A percentile compares a stretch with the other conserved stretches of the same genome.
These are phyloP conservation scores for Naganishia sp. DNA, from an alignment of 1,284 basidiomycete genomes.

Conservation along the genomic window DNA sequence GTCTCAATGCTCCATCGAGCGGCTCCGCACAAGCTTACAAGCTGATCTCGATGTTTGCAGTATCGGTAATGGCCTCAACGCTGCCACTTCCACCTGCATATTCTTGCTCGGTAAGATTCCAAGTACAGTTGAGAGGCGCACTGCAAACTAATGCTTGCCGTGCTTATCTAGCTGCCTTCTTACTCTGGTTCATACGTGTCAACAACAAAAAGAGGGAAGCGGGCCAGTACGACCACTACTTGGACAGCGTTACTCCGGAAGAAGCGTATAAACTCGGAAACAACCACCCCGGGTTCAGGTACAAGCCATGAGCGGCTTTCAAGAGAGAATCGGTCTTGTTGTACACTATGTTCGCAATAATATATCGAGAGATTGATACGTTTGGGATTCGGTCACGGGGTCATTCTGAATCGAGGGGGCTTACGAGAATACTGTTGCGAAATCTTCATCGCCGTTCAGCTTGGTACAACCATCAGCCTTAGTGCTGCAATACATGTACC, in stretches of 20 bases:
- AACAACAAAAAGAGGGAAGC: slow-evolving; percentile 30
- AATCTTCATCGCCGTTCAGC: no score
- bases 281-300: slow-evolving; percentile 32
- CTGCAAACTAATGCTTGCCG: no score
- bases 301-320: slow-evolving; percentile 14
- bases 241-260: slow-evolving; percentile 17
- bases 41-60: not conserved
- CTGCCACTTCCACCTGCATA: slow-evolving; percentile 1
- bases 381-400: no score
- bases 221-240: slow-evolving; percentile 28
- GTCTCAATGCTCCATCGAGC: not conserved
- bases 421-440: no score
- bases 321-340: not conserved
- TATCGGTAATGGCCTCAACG: slow-evolving; percentile 29
- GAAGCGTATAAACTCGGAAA: slow-evolving; percentile 29
- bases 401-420: no score
- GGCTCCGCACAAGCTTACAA: not conserved
- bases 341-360: no score
- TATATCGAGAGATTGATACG: no score
- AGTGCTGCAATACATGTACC: no score
- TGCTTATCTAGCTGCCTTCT: not conserved
- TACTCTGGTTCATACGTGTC: slow-evolving; percentile 23
- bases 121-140: no score
- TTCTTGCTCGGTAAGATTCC: no score
- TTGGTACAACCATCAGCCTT: no score